These are phyloP conservation scores for Neopestalotiopsis clavispora DNA, from an alignment of 2,329 filamentous ascomycete species.

Conservation along the genomic window DNA sequence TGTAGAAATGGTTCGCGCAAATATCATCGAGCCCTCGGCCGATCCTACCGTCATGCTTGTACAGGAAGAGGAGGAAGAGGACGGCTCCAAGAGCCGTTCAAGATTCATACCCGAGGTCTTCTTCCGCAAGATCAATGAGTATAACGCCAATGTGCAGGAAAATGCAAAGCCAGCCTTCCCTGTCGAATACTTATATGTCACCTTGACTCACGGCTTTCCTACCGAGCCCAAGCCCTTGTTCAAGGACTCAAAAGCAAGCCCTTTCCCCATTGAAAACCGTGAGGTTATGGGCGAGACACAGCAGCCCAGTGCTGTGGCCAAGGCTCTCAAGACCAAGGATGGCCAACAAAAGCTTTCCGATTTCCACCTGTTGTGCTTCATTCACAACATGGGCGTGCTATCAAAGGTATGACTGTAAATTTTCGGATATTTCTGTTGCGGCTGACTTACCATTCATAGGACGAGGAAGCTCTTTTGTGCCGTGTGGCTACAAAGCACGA, in stretches of 20 bases:
- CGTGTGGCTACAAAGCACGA: constrained; percentile 83
- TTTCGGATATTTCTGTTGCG: not conserved
- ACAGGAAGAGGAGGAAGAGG: constrained; percentile 86
- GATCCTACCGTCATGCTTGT: constrained; percentile 95
- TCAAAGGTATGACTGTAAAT: constrained; percentile 69
- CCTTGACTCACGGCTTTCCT: constrained; percentile 95
- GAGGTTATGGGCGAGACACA: constrained; percentile 85
- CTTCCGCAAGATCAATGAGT: constrained; percentile 94
- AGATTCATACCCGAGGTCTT: constrained; percentile 98
- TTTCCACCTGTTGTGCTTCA: constrained; percentile 91
- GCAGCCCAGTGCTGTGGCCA: constrained; percentile 71
- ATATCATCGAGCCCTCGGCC: constrained; percentile 93
- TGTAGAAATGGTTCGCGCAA: constrained; percentile 94
- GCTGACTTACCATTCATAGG: constrained; percentile 55
- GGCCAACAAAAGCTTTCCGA: constrained; percentile 77
- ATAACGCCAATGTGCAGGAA: constrained; percentile 93
- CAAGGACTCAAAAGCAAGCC: constrained; percentile 72
- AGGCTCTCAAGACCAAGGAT: constrained; percentile 68
- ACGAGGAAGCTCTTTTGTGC: constrained; percentile 86
- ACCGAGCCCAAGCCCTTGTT: constrained; percentile 80
- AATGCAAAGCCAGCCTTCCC: constrained; percentile 97
- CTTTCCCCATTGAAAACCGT: constrained; percentile 91
- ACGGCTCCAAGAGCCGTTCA: constrained; percentile 68
- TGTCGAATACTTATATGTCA: constrained; percentile 94
- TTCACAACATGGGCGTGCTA: constrained; percentile 80